Conservation (phyloP, 192 early-diverging fungal species). For the Backusella circina region DNA sequence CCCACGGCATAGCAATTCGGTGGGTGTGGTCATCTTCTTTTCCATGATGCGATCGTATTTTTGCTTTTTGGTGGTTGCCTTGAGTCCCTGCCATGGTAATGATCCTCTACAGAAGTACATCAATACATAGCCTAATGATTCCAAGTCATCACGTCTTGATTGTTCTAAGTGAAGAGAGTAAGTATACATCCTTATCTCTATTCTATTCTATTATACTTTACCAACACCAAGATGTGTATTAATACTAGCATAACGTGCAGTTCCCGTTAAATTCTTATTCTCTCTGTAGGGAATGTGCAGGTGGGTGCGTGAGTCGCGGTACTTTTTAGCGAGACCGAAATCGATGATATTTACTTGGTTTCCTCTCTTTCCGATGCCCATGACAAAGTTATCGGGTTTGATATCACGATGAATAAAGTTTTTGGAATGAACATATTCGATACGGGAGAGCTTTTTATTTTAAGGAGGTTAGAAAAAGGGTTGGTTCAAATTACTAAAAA, state of each 20-base stretch:
- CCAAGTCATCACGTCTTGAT: constrained; percentile 86
- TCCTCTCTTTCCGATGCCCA: constrained; percentile 80
- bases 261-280: constrained; percentile 89
- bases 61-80: constrained; percentile 87
- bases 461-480: neutral
- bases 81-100: constrained; percentile 90
- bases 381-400: constrained; percentile 88
- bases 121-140: constrained; percentile 82
- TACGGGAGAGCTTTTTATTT: constrained; percentile 47
- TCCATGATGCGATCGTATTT: constrained; percentile 95
- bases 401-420: constrained; percentile 89
- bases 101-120: constrained; percentile 89
- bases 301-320: constrained; percentile 77
- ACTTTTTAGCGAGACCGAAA: constrained; percentile 87
- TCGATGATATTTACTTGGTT: constrained; percentile 87
- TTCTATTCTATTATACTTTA: too few relatives aligned
- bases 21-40: constrained; percentile 88
- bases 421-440: constrained; percentile 73
- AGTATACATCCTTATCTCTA: neutral
- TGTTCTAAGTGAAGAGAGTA: constrained; percentile 52
- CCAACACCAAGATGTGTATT: constrained; percentile 77
- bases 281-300: constrained; percentile 89
- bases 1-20: constrained; percentile 78
- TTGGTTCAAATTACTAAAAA: neutral
- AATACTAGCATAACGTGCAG: constrained; percentile 86